Evolutionary conservation across 352 stramenopile genomes (phyloP).

Genomic region (Discostella stelligera): DNA sequence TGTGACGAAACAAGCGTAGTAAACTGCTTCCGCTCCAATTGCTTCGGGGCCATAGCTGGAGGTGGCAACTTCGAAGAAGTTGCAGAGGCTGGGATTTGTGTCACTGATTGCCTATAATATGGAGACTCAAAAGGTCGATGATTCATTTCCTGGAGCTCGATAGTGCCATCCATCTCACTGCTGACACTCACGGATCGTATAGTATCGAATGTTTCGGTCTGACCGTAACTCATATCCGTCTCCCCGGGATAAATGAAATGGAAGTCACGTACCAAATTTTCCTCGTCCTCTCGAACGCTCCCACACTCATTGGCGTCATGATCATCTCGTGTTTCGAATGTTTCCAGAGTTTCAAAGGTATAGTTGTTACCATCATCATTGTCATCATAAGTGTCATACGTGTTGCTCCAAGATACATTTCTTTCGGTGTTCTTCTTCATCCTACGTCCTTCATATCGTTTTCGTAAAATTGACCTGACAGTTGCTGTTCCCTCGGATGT

Average conservation of each 20-base stretch:
- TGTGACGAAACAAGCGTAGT: not conserved
- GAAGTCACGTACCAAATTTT: not conserved
- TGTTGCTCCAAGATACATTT: conserved; percentile 23
- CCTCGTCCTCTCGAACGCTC: not conserved
- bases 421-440: conserved; percentile 1
- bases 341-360: conserved; percentile 6
- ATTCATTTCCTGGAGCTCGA: not conserved
- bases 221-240: not conserved
- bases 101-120: not conserved
- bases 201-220: not conserved
- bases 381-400: conserved; percentile 12
- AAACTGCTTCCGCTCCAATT: conserved; percentile 1
- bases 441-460: not conserved
- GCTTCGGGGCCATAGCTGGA: not conserved
- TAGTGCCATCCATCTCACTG: not conserved
- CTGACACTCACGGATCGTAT: not conserved
- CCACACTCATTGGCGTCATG: conserved; percentile 6
- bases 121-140: not conserved
- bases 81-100: not conserved
- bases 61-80: not conserved
- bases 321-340: conserved; percentile 5
- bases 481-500: conserved; percentile 5
- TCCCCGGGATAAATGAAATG: not conserved
- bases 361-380: not conserved
- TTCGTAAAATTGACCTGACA: conserved; percentile 12